A percentile compares a stretch with the other conserved stretches of the same genome.
These are phyloP conservation scores for Pneumocystis oryctolagi DNA, from an alignment of 1,139 yeast genomes.

Conservation along the genomic window DNA sequence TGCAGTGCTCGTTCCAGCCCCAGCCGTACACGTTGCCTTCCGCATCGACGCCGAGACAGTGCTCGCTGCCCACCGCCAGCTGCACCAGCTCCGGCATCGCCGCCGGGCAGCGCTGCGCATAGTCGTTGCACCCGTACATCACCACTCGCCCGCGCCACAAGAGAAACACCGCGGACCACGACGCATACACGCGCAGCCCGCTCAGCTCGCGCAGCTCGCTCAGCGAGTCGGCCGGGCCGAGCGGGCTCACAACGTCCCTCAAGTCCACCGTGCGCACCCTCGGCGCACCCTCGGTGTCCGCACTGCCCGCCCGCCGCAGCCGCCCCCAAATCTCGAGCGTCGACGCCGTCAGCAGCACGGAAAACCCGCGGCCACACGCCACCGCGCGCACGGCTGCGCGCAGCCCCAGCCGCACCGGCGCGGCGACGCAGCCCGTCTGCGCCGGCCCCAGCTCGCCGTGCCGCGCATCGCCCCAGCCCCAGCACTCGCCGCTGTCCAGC, in stretches of 20 bases:
- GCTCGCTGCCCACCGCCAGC: constrained; percentile 68
- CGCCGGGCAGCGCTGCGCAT: constrained; percentile 44
- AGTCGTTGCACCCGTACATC: constrained; percentile 62
- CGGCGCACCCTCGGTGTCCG: too few relatives aligned
- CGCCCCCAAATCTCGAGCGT: background rate
- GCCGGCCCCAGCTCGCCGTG: constrained; percentile 47
- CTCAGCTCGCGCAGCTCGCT: too few relatives aligned
- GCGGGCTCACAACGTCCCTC: constrained; percentile 8
- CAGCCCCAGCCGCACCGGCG: constrained; percentile 1
- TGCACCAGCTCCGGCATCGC: constrained; percentile 7
- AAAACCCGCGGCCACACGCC: background rate
- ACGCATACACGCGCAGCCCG: too few relatives aligned
- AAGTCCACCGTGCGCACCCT: background rate
- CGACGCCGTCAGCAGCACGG: background rate
- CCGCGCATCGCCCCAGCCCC: constrained; percentile 75
- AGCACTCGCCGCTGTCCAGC: constrained; percentile 31
- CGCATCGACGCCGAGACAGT: constrained; percentile 39
- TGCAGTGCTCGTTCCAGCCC: constrained; percentile 99
- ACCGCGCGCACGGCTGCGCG: background rate
- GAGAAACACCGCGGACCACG: constrained; percentile 69
- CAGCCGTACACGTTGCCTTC: constrained; percentile 42
- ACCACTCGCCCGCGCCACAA: constrained; percentile 22
- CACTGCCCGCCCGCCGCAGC: too few relatives aligned
- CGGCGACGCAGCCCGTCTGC: background rate
- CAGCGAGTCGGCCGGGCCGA: too few relatives aligned